Evolutionary conservation across 306 rosid genomes (phyloP).

Genomic region (Sophora flavescens): DNA sequence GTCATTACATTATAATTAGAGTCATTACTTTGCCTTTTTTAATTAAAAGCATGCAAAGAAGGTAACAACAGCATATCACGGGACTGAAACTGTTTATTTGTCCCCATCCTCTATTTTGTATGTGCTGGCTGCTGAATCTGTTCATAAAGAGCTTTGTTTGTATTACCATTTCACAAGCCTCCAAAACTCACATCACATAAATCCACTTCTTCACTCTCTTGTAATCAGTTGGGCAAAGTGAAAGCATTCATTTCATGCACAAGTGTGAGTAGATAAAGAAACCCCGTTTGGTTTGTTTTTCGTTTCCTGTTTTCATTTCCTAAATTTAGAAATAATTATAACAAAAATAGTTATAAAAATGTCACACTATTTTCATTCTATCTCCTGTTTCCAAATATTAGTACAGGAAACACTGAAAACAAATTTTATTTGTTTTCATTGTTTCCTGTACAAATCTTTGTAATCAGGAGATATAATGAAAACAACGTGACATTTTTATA

Average conservation of each 20-base stretch:
- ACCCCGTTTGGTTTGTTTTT: too few relatives aligned
- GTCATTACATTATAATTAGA: not conserved
- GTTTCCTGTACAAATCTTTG: too few relatives aligned
- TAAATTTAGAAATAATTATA: too few relatives aligned
- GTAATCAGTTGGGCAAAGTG: constrained; percentile 5
- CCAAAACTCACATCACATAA: constrained; percentile 26
- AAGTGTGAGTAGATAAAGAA: constrained; percentile 25
- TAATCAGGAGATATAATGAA: too few relatives aligned
- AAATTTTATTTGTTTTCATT: too few relatives aligned
- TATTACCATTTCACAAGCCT: constrained; percentile 44
- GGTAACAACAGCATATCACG: constrained; percentile 64
- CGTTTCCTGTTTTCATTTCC: too few relatives aligned
- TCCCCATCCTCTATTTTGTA: constrained; percentile 48
- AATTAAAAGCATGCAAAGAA: constrained; percentile 19
- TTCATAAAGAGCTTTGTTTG: constrained; percentile 35
- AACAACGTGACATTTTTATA: too few relatives aligned
- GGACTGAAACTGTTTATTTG: constrained; percentile 62
- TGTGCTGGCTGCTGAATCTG: constrained; percentile 42
- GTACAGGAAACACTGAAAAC: too few relatives aligned
- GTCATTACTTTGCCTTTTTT: constrained; percentile 28
- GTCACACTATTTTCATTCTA: too few relatives aligned
- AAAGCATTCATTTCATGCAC: constrained; percentile 2
- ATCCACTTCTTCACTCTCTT: constrained; percentile 12
- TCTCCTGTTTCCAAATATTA: too few relatives aligned
- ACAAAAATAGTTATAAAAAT: too few relatives aligned